Evolutionary conservation across 345 rosid genomes (phyloP).

Genomic region (Aethionema arabicum): DNA sequence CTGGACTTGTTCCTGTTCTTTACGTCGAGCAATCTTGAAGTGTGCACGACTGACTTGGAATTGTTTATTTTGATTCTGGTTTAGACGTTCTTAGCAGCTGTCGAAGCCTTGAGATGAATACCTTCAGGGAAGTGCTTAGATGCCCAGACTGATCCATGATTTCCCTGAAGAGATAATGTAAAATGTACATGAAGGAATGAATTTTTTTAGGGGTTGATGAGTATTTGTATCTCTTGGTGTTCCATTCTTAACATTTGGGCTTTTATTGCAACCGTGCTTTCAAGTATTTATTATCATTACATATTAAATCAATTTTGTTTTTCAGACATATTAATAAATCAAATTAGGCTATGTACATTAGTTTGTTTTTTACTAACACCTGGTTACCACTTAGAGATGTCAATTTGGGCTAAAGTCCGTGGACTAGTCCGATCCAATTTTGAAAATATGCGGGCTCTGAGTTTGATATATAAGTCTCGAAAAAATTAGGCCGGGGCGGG

Average conservation of each 20-base stretch:
- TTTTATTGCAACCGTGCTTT: constrained; percentile 6
- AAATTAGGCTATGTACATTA: too few species aligned
- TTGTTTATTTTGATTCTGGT: not conserved
- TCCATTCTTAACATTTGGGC: not conserved
- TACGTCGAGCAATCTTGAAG: constrained; percentile 71
- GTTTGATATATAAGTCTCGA: too few species aligned
- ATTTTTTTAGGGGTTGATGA: constrained; percentile 21
- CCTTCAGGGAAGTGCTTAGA: constrained; percentile 16
- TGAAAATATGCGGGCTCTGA: too few species aligned
- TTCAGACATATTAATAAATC: too few species aligned
- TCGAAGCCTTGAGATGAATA: constrained; percentile 13
- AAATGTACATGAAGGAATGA: constrained; percentile 35
- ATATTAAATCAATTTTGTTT: too few species aligned
- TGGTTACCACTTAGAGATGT: too few species aligned
- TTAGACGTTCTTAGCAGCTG: not conserved
- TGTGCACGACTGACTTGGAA: not conserved
- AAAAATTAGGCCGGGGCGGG: too few species aligned
- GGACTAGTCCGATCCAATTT: too few species aligned
- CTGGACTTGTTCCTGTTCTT: constrained; percentile 95
- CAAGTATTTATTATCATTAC: not conserved
- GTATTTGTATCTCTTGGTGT: constrained; percentile 16
- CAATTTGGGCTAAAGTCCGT: too few species aligned
- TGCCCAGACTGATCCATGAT: constrained; percentile 12
- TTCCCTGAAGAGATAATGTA: constrained; percentile 20
- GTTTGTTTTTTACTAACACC: too few species aligned